phyloP scores from a whole-genome alignment of 495 filamentous ascomycete species.

The Penicillium argentinense region DNA sequence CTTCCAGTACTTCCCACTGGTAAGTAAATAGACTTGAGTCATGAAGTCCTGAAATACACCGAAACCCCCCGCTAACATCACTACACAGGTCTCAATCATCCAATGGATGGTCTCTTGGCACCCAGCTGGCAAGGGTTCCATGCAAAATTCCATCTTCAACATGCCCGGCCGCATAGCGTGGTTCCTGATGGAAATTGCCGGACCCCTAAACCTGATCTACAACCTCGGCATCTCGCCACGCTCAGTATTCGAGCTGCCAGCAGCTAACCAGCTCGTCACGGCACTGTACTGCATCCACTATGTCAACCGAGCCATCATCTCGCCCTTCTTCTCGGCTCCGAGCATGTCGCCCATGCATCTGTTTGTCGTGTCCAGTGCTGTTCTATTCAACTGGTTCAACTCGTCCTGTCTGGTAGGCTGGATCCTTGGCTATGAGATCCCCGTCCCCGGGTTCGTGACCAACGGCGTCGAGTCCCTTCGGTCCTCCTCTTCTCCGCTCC shows the following conservation, averaged over 20 bases:
- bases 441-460: slow-evolving; percentile 18
- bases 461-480: slow-evolving; percentile 5
- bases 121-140: slow-evolving; percentile 82
- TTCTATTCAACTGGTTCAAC: slow-evolving; percentile 78
- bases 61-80: background rate
- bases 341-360: slow-evolving; percentile 87
- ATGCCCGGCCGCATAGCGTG: slow-evolving; percentile 85
- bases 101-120: slow-evolving; percentile 69
- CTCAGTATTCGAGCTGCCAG: slow-evolving; percentile 22
- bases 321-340: slow-evolving; percentile 75
- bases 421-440: slow-evolving; percentile 57
- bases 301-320: slow-evolving; percentile 79
- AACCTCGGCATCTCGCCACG: slow-evolving; percentile 63
- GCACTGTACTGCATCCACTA: slow-evolving; percentile 68
- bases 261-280: slow-evolving; percentile 33
- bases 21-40: slow-evolving; percentile 24
- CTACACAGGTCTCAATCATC: slow-evolving; percentile 50
- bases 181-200: slow-evolving; percentile 81
- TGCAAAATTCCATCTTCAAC: slow-evolving; percentile 65
- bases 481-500: slow-evolving; percentile 1
- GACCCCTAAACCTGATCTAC: slow-evolving; percentile 75
- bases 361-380: slow-evolving; percentile 57
- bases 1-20: slow-evolving; percentile 51
- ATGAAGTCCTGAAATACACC: background rate
- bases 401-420: slow-evolving; percentile 73